phyloP scores from a whole-genome alignment of 2,329 filamentous ascomycete species.

The Claviceps humidiphila region DNA sequence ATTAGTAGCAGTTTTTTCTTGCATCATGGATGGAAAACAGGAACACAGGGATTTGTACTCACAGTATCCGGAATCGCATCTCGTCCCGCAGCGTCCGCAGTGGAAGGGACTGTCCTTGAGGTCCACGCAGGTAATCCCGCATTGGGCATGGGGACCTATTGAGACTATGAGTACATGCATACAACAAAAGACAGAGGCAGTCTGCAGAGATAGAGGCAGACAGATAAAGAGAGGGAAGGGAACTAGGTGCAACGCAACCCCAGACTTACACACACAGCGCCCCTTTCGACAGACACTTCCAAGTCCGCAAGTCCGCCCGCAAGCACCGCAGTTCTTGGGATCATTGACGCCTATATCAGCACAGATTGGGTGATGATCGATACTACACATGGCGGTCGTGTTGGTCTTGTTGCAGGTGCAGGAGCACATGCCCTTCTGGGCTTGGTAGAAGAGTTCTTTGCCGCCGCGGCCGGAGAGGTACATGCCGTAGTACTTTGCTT shows the following conservation, averaged over 20 bases:
- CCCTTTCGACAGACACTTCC: not conserved
- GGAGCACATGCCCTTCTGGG: slow-evolving; percentile 1
- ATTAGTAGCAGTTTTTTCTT: not conserved
- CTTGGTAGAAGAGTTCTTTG: not conserved
- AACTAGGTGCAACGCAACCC: not conserved
- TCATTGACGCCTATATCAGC: not conserved
- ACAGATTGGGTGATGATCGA: not conserved
- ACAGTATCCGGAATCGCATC: not conserved
- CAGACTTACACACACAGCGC: not conserved
- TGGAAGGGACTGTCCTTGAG: not conserved
- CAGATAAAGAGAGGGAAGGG: not conserved
- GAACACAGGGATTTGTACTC: not conserved
- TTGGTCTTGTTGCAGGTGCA: not conserved
- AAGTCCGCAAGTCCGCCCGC: not conserved
- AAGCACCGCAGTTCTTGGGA: not conserved
- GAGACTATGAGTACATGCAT: not conserved
- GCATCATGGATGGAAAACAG: too few species aligned
- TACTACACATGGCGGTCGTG: not conserved
- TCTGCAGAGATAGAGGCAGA: not conserved
- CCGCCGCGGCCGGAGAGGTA: not conserved
- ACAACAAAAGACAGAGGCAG: not conserved
- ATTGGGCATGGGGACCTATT: not conserved
- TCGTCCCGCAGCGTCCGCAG: slow-evolving; percentile 1
- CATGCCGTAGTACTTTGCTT: not conserved
- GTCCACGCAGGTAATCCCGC: not conserved